Conservation (phyloP, 2,329 filamentous ascomycete species). For the Penicillium sp. region DNA sequence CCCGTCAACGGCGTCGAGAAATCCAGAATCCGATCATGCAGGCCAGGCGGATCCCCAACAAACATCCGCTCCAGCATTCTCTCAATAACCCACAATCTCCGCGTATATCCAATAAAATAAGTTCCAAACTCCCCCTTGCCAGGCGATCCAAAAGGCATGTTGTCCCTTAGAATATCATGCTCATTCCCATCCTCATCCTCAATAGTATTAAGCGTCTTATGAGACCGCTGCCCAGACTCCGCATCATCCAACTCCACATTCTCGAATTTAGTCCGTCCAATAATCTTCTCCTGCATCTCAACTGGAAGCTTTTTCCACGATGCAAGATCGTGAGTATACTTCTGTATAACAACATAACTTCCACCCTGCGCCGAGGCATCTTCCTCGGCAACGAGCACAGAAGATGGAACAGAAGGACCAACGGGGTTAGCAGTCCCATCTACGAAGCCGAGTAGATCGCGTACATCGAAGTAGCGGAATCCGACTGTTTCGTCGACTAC, state of each 20-base stretch:
- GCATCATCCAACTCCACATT: conserved; percentile 59
- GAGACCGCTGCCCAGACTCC: conserved; percentile 48
- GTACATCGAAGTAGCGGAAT: conserved; percentile 61
- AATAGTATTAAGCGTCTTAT: conserved; percentile 58
- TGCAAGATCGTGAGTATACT: conserved; percentile 56
- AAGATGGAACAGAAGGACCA: conserved; percentile 43
- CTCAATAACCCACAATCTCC: conserved; percentile 57
- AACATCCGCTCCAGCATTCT: conserved; percentile 61
- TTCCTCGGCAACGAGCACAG: conserved; percentile 47
- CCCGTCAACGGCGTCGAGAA: conserved; percentile 57
- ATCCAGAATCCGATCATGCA: conserved; percentile 58
- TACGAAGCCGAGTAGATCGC: conserved; percentile 61
- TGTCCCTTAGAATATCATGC: conserved; percentile 57
- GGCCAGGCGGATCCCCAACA: conserved; percentile 53
- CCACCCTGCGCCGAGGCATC: conserved; percentile 48
- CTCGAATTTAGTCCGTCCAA: conserved; percentile 59
- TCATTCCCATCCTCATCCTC: conserved; percentile 53
- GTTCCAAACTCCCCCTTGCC: conserved; percentile 55
- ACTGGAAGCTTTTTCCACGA: conserved; percentile 49
- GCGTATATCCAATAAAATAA: conserved; percentile 59
- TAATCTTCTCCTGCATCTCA: conserved; percentile 57
- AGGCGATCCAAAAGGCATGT: conserved; percentile 62
- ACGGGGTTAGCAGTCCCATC: conserved; percentile 62
- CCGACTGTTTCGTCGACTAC: conserved; percentile 57
- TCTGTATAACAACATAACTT: conserved; percentile 61